Base-by-base conservation (phyloP, 176 grass and related monocot genomes). In the Rhynchospora pubera region DNA sequence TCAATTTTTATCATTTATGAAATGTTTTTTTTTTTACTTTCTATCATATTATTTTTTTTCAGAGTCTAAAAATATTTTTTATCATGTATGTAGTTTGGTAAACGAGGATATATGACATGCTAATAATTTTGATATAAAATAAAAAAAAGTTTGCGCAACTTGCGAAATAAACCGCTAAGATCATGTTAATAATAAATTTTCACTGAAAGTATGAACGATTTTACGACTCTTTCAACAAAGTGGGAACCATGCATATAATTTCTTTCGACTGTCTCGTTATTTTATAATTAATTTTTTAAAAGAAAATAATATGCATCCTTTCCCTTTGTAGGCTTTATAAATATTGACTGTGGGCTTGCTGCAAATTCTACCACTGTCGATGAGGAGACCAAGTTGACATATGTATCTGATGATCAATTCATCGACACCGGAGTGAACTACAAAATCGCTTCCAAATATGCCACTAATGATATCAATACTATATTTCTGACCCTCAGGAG, bases 281-380 rank as follows among this genome's bases (percentile, higher is more conserved):
- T 10, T 45, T 71, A 8, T 5, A 39, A 34, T 34, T 34, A 16
- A 16, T 16, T 47, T 5, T 1, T 46, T 46, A 12, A 46, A 22
- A 34, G 32, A 11, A 46, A n/a, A 71, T 21, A 0, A 1, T 71
- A 2, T 22, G 7, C 10, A 5, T 56, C 5, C 64, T 34, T 34
- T 34, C 32, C 32, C 32, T 80, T 71, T 63, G 24, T 79, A 87
- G 85, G 79, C 64, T 87, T 87, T 55, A 50, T 87, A 65, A 87
- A 45, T 44, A 87, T 87, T 5, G 85, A 87, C 28, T 87, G 85
- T 67, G 85, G 85, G n/a, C n/a, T n/a, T n/a, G 10, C n/a, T 3
- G 45, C 26, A 51, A 74, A 65, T 45, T 57, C 79, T 8, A 83
- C 3, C 58, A 77, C 12, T n/a, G 16, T 44, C 19, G 58, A 78